Evolutionary conservation across 805 yeast genomes (phyloP), one percentile per base, ranked within the genome.

Genomic region (Candida ipomoeae): DNA sequence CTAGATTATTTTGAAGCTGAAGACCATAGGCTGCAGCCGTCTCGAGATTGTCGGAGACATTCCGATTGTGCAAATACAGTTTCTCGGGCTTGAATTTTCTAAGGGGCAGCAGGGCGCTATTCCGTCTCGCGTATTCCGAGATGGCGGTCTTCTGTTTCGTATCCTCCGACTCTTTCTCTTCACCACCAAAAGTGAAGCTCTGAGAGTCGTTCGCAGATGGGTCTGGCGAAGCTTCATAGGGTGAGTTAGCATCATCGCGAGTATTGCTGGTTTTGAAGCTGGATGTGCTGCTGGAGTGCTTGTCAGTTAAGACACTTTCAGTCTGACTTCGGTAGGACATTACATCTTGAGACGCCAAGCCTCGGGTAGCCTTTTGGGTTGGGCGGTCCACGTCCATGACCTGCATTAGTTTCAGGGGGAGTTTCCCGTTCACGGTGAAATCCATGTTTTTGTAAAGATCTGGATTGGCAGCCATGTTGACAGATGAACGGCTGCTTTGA

Each of bases 401-500:
- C 48, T 60, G 65, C 77, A 73, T 73, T 6, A 74, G 75, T 51
- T 73, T 73, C 61, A 63, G 50, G 2, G 77, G 78, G 31, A 72
- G 64, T 50, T 66, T 63, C 1, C 78, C 78, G 58, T 71, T 70
- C 6, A 73, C 63, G 6, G 77, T 73, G 57, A 73, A 73, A 54
- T 73, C 78, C 53, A 72, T 57, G 42, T 62, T 66, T 39, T 66
- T 64, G 54, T 73, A 72, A 33, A 56, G 54, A 23, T 62, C 66
- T n/a, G 6, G 18, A 33, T 18, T 33, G 31, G 18, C 10, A 21
- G 31, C 7, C 14, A 11, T 26, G 43, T 15, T n/a, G 20, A 32
- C 23, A 10, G 42, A 14, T 23, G 17, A 14, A 15, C 6, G 29
- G 14, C 37, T 42, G 15, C 17, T 32, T 20, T 32, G 45, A 14